Percentiles rank a stretch among this genome's conserved stretches.
Evolutionary conservation across 2,329 filamentous ascomycete genomes (phyloP).

Genomic region (Calonectria montana): DNA sequence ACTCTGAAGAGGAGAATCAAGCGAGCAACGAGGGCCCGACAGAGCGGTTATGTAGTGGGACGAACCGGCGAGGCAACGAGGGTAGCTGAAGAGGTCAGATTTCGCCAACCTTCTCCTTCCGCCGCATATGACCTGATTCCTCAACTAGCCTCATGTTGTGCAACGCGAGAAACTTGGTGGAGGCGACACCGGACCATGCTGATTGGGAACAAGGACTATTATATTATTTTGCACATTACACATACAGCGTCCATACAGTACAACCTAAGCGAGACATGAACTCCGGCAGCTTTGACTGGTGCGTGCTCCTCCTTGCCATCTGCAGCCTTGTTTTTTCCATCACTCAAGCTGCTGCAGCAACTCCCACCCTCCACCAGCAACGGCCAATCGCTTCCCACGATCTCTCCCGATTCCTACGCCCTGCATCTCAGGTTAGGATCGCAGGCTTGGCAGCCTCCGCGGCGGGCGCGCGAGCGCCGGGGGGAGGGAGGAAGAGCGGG

Average conservation of each 20-base stretch:
- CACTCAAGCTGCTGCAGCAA: background rate
- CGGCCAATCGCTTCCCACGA: background rate
- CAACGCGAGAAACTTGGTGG: background rate
- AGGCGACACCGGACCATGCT: background rate
- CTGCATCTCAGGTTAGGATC: conserved; percentile 33
- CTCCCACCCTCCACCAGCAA: background rate
- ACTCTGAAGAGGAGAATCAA: background rate
- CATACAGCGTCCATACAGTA: conserved; percentile 9
- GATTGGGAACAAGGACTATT: conserved; percentile 3
- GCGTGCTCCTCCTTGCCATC: background rate
- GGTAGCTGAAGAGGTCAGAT: background rate
- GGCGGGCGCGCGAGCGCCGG: conserved; percentile 45
- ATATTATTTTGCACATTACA: conserved; percentile 22
- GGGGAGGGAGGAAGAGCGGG: conserved; percentile 61
- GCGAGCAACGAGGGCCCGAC: background rate
- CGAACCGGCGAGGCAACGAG: background rate
- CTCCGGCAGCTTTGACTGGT: background rate
- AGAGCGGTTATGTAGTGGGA: background rate
- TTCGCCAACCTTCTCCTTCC: background rate
- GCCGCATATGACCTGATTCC: background rate
- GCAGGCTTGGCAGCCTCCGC: conserved; percentile 48
- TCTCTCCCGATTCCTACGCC: background rate
- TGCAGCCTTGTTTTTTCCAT: conserved; percentile 3
- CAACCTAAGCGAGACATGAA: conserved; percentile 2
- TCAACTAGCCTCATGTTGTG: background rate